phyloP scores from a whole-genome alignment of 768 basidiomycete species.

The Amanita inopinata region DNA sequence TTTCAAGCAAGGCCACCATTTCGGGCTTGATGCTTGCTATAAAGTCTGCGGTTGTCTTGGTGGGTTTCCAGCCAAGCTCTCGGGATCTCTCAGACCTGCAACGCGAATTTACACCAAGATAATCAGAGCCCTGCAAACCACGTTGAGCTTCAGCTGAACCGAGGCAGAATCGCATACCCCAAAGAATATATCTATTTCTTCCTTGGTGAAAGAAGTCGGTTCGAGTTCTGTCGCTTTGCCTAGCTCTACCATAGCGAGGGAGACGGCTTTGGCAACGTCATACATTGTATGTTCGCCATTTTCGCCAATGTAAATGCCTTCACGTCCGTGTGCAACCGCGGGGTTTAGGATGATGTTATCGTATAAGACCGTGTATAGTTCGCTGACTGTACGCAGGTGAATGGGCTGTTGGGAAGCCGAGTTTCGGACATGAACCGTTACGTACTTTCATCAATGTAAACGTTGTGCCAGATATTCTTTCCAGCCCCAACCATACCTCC shows the following conservation, averaged over 20 bases:
- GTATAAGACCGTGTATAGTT: slow-evolving; percentile 36
- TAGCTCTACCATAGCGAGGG: slow-evolving; percentile 25
- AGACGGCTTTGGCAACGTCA: slow-evolving; percentile 30
- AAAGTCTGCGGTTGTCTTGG: slow-evolving; percentile 29
- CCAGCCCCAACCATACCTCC: slow-evolving; percentile 52
- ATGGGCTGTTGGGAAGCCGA: background rate
- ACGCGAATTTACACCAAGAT: slow-evolving; percentile 31
- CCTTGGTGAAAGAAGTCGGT: slow-evolving; percentile 36
- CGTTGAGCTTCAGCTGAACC: background rate
- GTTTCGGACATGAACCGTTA: background rate
- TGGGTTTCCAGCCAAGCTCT: slow-evolving; percentile 37
- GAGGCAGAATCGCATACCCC: slow-evolving; percentile 13
- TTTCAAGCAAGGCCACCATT: slow-evolving; percentile 18
- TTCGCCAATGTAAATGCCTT: slow-evolving; percentile 46
- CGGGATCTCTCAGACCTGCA: slow-evolving; percentile 26
- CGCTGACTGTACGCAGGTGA: slow-evolving; percentile 26
- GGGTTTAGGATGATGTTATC: slow-evolving; percentile 25
- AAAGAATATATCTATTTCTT: slow-evolving; percentile 35
- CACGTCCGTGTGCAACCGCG: slow-evolving; percentile 33
- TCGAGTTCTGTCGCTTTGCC: slow-evolving; percentile 26
- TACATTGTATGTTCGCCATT: slow-evolving; percentile 39
- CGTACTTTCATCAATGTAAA: slow-evolving; percentile 43
- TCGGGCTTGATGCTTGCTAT: slow-evolving; percentile 32
- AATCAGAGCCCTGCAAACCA: slow-evolving; percentile 18
- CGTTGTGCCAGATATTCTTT: slow-evolving; percentile 48